These are phyloP conservation scores for Trypanosoma conorhini DNA, from an alignment of 208 protist species.

Conservation along the genomic window DNA sequence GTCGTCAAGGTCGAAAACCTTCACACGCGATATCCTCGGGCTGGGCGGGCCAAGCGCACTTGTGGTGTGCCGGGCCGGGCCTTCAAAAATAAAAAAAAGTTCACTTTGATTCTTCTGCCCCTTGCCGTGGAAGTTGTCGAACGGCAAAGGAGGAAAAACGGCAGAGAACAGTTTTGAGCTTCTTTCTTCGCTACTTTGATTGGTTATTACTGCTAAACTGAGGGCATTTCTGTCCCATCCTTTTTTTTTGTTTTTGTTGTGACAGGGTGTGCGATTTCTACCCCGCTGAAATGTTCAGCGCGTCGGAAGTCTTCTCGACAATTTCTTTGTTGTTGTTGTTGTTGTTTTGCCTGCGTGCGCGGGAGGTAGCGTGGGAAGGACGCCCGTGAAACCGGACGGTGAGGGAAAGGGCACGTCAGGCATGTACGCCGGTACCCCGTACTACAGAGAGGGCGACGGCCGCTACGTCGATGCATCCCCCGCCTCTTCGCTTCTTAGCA, in stretches of 20 bases:
- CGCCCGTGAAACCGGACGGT: background rate
- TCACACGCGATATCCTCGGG: too few species aligned
- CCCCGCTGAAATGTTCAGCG: background rate
- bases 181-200: background rate
- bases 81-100: background rate
- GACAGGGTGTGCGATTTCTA: background rate
- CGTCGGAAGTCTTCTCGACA: background rate
- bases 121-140: background rate
- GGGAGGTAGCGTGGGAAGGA: background rate
- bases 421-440: conserved; percentile 14
- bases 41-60: too few species aligned
- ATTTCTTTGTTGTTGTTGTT: conserved; percentile 6
- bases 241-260: conserved; percentile 8
- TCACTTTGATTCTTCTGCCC: background rate
- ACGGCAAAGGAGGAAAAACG: background rate
- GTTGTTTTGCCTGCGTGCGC: conserved; percentile 7
- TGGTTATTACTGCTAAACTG: background rate
- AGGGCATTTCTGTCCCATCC: background rate
- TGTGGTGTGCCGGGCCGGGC: too few species aligned
- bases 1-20: background rate
- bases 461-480: conserved; percentile 24
- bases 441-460: conserved; percentile 22
- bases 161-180: background rate
- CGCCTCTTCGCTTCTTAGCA: conserved; percentile 21
- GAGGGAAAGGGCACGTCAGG: conserved; percentile 17